Conservation (phyloP, 441 rosid genomes). For the Viola pubescens region DNA sequence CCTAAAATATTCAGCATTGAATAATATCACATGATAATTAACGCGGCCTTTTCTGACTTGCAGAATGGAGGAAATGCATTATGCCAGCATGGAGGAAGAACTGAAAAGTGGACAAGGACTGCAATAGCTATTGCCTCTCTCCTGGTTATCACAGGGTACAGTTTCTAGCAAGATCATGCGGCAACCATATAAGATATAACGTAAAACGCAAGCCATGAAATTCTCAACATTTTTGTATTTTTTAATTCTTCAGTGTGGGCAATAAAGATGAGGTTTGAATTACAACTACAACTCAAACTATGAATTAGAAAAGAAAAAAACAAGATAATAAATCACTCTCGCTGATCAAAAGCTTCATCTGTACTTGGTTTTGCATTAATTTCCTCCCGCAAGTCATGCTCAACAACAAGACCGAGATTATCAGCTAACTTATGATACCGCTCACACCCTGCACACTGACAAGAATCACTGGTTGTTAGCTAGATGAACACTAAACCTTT, state of each 20-base stretch:
- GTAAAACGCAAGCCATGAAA: conserved; percentile 20
- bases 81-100: conserved; percentile 34
- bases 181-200: conserved; percentile 13
- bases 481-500: conserved; percentile 13
- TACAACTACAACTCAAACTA: conserved; percentile 1
- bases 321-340: conserved; percentile 9
- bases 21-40: background rate
- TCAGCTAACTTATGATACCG: conserved; percentile 80
- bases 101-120: conserved; percentile 38
- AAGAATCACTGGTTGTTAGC: conserved; percentile 19
- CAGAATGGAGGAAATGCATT: conserved; percentile 60
- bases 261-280: conserved; percentile 12
- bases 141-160: conserved; percentile 36
- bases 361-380: conserved; percentile 29
- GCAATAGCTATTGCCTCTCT: conserved; percentile 44
- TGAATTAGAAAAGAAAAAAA: conserved; percentile 8
- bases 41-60: conserved; percentile 17
- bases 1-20: background rate
- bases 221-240: conserved; percentile 23
- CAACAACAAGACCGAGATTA: conserved; percentile 77
- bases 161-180: conserved; percentile 21
- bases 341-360: conserved; percentile 36
- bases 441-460: conserved; percentile 87
- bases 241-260: conserved; percentile 16
- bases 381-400: conserved; percentile 62